Conservation (phyloP, 2,329 filamentous ascomycete species). For the Alternaria gaisen region DNA sequence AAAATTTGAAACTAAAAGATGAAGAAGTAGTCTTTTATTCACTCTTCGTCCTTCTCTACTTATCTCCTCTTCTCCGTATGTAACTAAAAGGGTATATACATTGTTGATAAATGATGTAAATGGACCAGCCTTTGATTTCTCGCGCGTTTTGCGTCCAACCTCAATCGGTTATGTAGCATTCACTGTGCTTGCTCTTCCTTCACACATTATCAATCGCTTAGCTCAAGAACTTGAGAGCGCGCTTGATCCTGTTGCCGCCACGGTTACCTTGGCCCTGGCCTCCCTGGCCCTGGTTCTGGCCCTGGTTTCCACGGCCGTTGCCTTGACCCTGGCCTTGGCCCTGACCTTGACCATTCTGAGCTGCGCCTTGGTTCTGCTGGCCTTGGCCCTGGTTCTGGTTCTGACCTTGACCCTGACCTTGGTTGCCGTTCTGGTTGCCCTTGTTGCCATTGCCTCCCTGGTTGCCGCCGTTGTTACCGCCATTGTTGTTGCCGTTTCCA, state of each 20-base stretch:
- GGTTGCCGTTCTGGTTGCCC: constrained; percentile 10
- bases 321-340: constrained; percentile 2
- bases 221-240: constrained; percentile 13
- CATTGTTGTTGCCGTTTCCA: constrained; percentile 23
- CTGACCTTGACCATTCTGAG: not conserved
- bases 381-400: not conserved
- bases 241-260: constrained; percentile 5
- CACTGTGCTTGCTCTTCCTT: not conserved
- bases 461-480: constrained; percentile 20
- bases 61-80: not conserved
- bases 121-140: constrained; percentile 12
- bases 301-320: not conserved
- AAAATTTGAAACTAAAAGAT: not conserved
- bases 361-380: constrained; percentile 1
- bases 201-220: not conserved
- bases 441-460: constrained; percentile 7
- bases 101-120: constrained; percentile 2
- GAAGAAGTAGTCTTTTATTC: not conserved
- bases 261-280: constrained; percentile 2
- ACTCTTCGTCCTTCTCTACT: not conserved
- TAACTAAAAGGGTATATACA: constrained; percentile 14
- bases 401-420: constrained; percentile 1
- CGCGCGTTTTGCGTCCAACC: constrained; percentile 3
- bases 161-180: not conserved
- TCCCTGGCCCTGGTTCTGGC: not conserved